phyloP scores from a whole-genome alignment of 2,329 filamentous ascomycete species.

The Stylonectria norvegica region DNA sequence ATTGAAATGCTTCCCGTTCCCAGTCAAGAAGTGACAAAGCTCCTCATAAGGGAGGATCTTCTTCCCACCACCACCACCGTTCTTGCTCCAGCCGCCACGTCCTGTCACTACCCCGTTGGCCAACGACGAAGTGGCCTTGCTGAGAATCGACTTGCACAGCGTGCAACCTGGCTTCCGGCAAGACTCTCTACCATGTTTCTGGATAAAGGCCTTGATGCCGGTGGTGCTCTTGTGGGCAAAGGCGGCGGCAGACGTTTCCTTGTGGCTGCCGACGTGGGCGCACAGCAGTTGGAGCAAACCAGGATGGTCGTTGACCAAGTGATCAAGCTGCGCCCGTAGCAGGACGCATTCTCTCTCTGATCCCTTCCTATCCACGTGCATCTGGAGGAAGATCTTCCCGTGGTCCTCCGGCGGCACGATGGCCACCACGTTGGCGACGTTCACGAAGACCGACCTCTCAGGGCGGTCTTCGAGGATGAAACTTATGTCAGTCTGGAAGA shows the following conservation, averaged over 20 bases:
- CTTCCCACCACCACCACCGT: not conserved
- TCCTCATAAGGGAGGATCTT: not conserved
- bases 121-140: no score
- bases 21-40: not conserved
- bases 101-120: no score
- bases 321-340: not conserved
- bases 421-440: not conserved
- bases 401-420: not conserved
- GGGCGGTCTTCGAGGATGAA: not conserved
- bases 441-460: not conserved
- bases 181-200: not conserved
- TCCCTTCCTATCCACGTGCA: not conserved
- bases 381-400: not conserved
- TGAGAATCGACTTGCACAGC: not conserved
- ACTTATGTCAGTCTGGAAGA: not conserved
- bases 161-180: not conserved
- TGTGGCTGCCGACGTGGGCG: not conserved
- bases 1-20: not conserved
- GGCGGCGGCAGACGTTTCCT: not conserved
- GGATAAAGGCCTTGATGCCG: not conserved
- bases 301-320: not conserved
- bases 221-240: not conserved
- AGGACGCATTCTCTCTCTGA: not conserved
- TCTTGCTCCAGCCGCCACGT: not conserved
- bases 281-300: not conserved